Evolutionary conservation across 148 eudicot genomes (phyloP).

Genomic region (Amaranthus palmeri): DNA sequence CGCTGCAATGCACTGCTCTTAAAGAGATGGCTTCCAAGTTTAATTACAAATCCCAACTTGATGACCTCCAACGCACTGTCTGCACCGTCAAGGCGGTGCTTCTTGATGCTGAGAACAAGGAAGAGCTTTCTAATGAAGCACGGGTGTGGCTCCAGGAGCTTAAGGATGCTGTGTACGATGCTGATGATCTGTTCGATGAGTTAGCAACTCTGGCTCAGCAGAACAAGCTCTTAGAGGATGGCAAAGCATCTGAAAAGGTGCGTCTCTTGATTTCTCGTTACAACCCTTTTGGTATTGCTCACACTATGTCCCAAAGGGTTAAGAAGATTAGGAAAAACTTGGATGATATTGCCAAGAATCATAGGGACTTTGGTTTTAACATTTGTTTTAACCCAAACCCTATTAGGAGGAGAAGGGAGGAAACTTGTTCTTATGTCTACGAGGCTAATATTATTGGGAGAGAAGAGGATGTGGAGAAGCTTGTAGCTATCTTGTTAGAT

Average conservation of each 20-base stretch:
- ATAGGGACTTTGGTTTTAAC: neutral
- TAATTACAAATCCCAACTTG: slow-evolving; percentile 12
- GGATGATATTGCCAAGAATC: slow-evolving; percentile 8
- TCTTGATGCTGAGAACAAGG: slow-evolving; percentile 18
- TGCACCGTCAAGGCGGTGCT: slow-evolving; percentile 8
- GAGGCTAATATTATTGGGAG: slow-evolving; percentile 18
- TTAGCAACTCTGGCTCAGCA: slow-evolving; percentile 11
- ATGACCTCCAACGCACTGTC: slow-evolving; percentile 13
- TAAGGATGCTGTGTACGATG: slow-evolving; percentile 23
- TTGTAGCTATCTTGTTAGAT: slow-evolving; percentile 11
- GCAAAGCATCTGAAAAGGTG: slow-evolving; percentile 5
- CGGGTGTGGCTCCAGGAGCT: slow-evolving; percentile 12
- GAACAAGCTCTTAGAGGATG: neutral
- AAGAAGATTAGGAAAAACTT: neutral
- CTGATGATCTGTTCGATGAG: slow-evolving; percentile 31
- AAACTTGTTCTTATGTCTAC: slow-evolving; percentile 18
- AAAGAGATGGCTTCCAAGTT: neutral
- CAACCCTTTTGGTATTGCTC: neutral
- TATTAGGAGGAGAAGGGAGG: slow-evolving; percentile 11
- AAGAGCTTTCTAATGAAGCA: slow-evolving; percentile 1
- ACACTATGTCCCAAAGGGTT: slow-evolving; percentile 7
- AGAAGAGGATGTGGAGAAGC: slow-evolving; percentile 6
- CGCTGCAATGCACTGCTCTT: neutral
- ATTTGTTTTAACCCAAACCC: neutral
- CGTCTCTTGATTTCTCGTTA: slow-evolving; percentile 6